phyloP scores from a whole-genome alignment of 2,329 filamentous ascomycete genomes.

The Metarhizium album region DNA sequence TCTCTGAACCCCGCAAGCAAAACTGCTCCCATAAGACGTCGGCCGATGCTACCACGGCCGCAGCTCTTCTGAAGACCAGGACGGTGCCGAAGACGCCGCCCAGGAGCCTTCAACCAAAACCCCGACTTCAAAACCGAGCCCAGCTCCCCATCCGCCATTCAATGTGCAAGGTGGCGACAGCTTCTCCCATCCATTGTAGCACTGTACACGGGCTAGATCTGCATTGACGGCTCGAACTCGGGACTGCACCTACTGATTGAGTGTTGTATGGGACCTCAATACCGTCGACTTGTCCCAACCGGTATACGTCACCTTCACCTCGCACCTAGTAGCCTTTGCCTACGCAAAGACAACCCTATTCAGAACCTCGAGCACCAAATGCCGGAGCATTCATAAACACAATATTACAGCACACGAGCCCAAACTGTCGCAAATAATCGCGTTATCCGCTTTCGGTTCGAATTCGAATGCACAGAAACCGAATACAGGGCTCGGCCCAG shows the following conservation, averaged over 20 bases:
- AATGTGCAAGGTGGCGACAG: background rate
- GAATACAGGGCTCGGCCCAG: conserved; percentile 26
- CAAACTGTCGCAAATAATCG: background rate
- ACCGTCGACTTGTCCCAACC: background rate
- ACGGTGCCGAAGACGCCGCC: background rate
- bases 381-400: background rate
- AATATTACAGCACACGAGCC: background rate
- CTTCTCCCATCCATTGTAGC: background rate
- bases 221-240: background rate
- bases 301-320: background rate
- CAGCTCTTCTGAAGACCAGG: background rate
- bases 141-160: background rate
- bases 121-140: background rate
- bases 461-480: conserved; percentile 26
- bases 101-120: background rate
- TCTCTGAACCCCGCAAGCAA: too few species aligned
- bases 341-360: background rate
- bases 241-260: background rate
- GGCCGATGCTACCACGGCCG: background rate
- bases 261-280: background rate
- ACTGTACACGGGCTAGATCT: background rate
- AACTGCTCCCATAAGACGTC: background rate
- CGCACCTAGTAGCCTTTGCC: background rate
- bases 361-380: background rate
- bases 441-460: background rate